Percentiles rank a stretch among this genome's conserved stretches.
phyloP scores from a whole-genome alignment of 73 alveolate genomes.

The Blepharisma stoltei region DNA sequence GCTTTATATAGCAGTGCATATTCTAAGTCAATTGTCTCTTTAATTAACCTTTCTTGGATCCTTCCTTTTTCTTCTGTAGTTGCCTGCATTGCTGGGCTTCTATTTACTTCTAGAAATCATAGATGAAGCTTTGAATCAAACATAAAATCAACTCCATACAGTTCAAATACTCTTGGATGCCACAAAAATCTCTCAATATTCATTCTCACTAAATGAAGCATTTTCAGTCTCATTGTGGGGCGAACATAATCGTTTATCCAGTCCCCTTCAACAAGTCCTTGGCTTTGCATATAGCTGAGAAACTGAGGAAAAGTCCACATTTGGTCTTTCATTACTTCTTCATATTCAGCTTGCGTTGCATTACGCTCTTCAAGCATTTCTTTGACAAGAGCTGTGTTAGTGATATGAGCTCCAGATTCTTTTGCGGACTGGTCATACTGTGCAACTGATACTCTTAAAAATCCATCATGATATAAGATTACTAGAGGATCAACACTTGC shows the following conservation, averaged over 20 bases:
- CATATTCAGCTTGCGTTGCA: background rate
- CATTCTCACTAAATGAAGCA: conserved; percentile 10
- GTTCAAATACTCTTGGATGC: conserved; percentile 37
- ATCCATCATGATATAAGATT: conserved; percentile 12
- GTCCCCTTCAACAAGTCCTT: background rate
- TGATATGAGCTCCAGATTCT: conserved; percentile 28
- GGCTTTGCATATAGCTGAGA: background rate
- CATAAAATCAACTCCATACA: conserved; percentile 37
- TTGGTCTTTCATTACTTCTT: conserved; percentile 26
- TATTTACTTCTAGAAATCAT: conserved; percentile 37
- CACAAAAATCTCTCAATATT: background rate
- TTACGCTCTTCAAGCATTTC: conserved; percentile 25
- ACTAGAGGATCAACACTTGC: conserved; percentile 66
- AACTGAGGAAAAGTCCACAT: conserved; percentile 29
- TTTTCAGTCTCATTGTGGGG: background rate
- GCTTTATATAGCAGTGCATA: conserved; percentile 5
- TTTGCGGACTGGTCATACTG: conserved; percentile 24
- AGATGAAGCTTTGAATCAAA: conserved; percentile 32
- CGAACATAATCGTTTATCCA: conserved; percentile 29
- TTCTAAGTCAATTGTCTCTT: conserved; percentile 27
- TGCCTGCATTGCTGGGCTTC: conserved; percentile 44
- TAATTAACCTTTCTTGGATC: conserved; percentile 24
- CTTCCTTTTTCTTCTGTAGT: conserved; percentile 39
- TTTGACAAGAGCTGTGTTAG: conserved; percentile 36
- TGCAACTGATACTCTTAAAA: conserved; percentile 12